These are phyloP conservation scores for Blumeriella jaapii DNA, from an alignment of 2,329 filamentous ascomycete species.

Conservation along the genomic window DNA sequence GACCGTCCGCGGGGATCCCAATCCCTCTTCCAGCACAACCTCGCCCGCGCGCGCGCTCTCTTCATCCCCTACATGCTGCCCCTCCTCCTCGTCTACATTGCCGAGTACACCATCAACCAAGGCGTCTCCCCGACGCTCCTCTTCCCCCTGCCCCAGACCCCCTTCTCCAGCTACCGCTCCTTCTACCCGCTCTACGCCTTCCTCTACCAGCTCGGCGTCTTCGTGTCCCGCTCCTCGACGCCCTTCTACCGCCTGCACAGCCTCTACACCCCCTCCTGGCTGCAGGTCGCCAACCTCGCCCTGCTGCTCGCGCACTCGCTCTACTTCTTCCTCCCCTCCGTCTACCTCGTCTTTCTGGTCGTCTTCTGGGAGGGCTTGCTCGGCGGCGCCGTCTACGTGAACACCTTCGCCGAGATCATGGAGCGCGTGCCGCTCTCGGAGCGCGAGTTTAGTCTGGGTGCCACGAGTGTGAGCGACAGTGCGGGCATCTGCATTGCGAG, in stretches of 20 bases:
- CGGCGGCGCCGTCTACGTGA: constrained; percentile 87
- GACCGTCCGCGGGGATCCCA: constrained; percentile 2
- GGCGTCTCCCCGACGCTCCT: constrained; percentile 82
- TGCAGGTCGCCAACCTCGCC: constrained; percentile 70
- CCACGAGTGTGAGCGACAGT: constrained; percentile 85
- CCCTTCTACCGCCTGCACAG: constrained; percentile 73
- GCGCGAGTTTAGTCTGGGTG: constrained; percentile 81
- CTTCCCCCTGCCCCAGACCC: constrained; percentile 65
- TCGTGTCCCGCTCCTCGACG: constrained; percentile 83
- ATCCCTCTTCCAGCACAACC: constrained; percentile 10
- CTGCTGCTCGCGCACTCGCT: constrained; percentile 67
- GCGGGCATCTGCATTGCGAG: constrained; percentile 83
- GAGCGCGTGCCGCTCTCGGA: constrained; percentile 67
- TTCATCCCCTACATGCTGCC: constrained; percentile 82
- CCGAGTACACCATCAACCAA: constrained; percentile 97
- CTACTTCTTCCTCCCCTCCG: constrained; percentile 68
- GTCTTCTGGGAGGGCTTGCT: constrained; percentile 92
- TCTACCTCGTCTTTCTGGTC: constrained; percentile 75
- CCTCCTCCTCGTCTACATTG: constrained; percentile 81
- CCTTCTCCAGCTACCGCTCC: constrained; percentile 69
- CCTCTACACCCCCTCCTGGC: constrained; percentile 69
- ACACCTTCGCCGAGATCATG: constrained; percentile 89
- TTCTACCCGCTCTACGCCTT: constrained; percentile 95
- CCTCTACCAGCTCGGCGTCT: constrained; percentile 90
- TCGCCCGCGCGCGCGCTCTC: constrained; percentile 56